Evolutionary conservation across 169 alveolate genomes (phyloP).

Genomic region (Theileria annulata): DNA sequence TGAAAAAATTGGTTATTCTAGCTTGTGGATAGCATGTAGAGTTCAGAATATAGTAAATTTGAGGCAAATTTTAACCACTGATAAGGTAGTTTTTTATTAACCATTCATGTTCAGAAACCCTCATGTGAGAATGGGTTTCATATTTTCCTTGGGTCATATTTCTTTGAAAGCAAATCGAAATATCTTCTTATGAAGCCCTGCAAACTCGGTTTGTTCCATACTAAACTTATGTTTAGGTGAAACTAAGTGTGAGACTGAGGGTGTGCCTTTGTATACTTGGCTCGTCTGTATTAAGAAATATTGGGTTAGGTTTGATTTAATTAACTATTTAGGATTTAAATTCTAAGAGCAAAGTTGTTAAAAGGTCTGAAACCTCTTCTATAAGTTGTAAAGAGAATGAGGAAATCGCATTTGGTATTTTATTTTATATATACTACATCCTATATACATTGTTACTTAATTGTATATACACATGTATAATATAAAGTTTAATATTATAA

Average conservation of each 20-base stretch:
- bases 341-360: not conserved
- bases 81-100: not conserved
- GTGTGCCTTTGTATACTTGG: not conserved
- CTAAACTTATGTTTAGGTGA: not conserved
- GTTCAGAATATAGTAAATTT: not conserved
- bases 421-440: not conserved
- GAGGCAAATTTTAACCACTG: not conserved
- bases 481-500: not conserved
- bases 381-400: not conserved
- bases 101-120: not conserved
- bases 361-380: not conserved
- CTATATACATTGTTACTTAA: not conserved
- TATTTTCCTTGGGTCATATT: not conserved
- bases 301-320: not conserved
- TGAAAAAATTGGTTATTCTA: not conserved
- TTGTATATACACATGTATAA: not conserved
- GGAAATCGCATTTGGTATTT: constrained; percentile 3
- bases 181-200: constrained; percentile 14
- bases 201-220: constrained; percentile 6
- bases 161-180: not conserved
- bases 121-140: not conserved
- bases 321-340: not conserved
- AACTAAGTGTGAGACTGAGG: constrained; percentile 5
- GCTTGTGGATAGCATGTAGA: constrained; percentile 1
- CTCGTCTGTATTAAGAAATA: constrained; percentile 2